Evolutionary conservation across 2,329 filamentous ascomycete genomes (phyloP), one percentile per base, ranked within the genome.

Genomic region (Kalmusia sp.): DNA sequence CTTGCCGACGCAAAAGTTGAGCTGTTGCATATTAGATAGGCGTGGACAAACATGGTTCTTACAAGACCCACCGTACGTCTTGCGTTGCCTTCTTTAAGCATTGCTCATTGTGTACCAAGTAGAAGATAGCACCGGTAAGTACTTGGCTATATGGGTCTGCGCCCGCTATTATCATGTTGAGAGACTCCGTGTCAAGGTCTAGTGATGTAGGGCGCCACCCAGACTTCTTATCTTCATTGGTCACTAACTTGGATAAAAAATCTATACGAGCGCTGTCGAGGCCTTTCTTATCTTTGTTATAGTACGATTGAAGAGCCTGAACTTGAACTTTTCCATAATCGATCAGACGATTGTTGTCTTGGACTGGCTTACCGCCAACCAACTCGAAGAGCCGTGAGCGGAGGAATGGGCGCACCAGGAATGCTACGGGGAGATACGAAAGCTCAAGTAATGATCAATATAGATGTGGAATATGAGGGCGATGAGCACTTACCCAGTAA

Each of bases 91-190:
- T 59, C 15, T 54, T 15, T 11, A 75, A 64, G 14, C 57, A 59
- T 14, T 54, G 43, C 1, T 64, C 58, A 40, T 77, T 72, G 28
- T 73, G 70, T 3, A 73, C 53, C 8, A 78, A 67, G 56, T 79
- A 77, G 60, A 76, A 76, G 40, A 78, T 59, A 2, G 59, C 60
- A 19, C 65, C 67, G 3, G 64, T 54, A 14, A 73, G 44, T 14
- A 69, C 63, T 21, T 69, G 69, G 6, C 69, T 69, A 7, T 68
- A 72, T 2, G 75, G 76, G 49, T 77, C 76, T n/a, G 65, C 67
- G 11, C 71, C 78, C 1, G 78, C 78, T 22, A 76, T 74, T 38
- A 80, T 79, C 38, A 80, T 58, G 4, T 76, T 73, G 38, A 77
- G 71, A 30, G 70, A 72, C 55, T 81, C 79, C 33, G 70, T 73